phyloP scores from a whole-genome alignment of 1,284 basidiomycete species.

The Cryptococcus wingfieldii region DNA sequence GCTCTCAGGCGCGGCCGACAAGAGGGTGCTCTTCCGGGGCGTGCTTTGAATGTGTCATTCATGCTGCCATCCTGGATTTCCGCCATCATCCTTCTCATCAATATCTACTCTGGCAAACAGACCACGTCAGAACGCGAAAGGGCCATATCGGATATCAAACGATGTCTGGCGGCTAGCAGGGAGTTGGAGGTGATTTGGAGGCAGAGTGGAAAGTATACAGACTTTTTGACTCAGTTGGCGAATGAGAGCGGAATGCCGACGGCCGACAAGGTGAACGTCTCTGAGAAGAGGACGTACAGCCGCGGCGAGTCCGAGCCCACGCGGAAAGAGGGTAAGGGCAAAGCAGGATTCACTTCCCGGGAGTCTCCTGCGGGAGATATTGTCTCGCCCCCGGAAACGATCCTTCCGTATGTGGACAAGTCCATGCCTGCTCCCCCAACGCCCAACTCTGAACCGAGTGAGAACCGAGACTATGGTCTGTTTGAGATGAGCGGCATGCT shows the following conservation, averaged over 20 bases:
- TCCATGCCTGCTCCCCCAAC: too few relatives aligned
- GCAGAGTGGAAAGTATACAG: slow-evolving; percentile 44
- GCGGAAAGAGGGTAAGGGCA: background rate
- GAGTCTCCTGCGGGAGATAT: too few relatives aligned
- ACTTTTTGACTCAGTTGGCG: slow-evolving; percentile 32
- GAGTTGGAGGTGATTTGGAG: slow-evolving; percentile 55
- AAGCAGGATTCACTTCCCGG: too few relatives aligned
- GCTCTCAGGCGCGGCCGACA: slow-evolving; percentile 37
- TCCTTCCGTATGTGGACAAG: too few relatives aligned
- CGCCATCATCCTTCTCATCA: slow-evolving; percentile 64
- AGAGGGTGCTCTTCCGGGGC: slow-evolving; percentile 48
- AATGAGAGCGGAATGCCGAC: slow-evolving; percentile 13
- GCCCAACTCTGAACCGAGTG: too few relatives aligned
- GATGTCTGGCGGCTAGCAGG: slow-evolving; percentile 62
- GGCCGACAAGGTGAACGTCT: background rate
- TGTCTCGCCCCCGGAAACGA: too few relatives aligned
- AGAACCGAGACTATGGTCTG: too few relatives aligned
- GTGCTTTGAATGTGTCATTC: slow-evolving; percentile 35
- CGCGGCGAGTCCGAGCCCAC: background rate
- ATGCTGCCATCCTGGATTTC: slow-evolving; percentile 57
- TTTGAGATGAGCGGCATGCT: too few relatives aligned
- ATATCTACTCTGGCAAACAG: slow-evolving; percentile 66
- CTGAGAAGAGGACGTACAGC: slow-evolving; percentile 7
- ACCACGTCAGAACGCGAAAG: slow-evolving; percentile 58
- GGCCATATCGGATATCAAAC: slow-evolving; percentile 66